Percentiles rank a stretch among this genome's conserved stretches.
Conservation (phyloP, 345 rosid genomes). For the Bretschneidera sinensis region DNA sequence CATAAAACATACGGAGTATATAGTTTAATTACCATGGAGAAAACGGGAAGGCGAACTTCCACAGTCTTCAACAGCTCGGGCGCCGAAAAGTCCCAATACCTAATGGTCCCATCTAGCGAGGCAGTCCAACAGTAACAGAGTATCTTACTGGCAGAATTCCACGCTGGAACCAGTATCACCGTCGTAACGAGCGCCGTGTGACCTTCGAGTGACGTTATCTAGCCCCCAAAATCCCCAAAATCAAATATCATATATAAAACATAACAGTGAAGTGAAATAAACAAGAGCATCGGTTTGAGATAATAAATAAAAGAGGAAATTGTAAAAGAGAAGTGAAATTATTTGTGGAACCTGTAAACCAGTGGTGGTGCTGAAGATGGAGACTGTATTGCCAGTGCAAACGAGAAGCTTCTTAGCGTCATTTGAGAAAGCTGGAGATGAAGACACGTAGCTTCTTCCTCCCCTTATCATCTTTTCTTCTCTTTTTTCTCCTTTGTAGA, state of each 20-base stretch:
- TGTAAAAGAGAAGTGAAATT: background rate
- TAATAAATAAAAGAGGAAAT: background rate
- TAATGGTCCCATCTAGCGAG: conserved; percentile 83
- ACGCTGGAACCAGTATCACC: conserved; percentile 66
- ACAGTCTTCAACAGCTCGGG: conserved; percentile 74
- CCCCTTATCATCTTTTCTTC: conserved; percentile 57
- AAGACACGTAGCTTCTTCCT: conserved; percentile 65
- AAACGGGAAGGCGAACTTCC: conserved; percentile 50
- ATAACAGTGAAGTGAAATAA: no score
- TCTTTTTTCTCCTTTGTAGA: conserved; percentile 8
- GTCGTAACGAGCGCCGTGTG: conserved; percentile 73
- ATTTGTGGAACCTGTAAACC: conserved; percentile 55
- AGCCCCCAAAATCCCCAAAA: background rate
- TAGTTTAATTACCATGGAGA: conserved; percentile 93
- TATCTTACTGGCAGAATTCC: conserved; percentile 44
- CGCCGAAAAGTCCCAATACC: conserved; percentile 82
- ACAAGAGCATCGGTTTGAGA: no score
- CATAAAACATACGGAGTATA: no score
- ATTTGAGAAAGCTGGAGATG: conserved; percentile 88
- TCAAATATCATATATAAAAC: no score
- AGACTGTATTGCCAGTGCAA: conserved; percentile 67
- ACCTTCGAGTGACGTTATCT: conserved; percentile 76
- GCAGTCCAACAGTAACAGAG: conserved; percentile 92
- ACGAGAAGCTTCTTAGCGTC: conserved; percentile 82
- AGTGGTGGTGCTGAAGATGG: conserved; percentile 80